These are phyloP conservation scores for Kalmusia sp. DNA, from an alignment of 2,329 filamentous ascomycete species.

Conservation along the genomic window DNA sequence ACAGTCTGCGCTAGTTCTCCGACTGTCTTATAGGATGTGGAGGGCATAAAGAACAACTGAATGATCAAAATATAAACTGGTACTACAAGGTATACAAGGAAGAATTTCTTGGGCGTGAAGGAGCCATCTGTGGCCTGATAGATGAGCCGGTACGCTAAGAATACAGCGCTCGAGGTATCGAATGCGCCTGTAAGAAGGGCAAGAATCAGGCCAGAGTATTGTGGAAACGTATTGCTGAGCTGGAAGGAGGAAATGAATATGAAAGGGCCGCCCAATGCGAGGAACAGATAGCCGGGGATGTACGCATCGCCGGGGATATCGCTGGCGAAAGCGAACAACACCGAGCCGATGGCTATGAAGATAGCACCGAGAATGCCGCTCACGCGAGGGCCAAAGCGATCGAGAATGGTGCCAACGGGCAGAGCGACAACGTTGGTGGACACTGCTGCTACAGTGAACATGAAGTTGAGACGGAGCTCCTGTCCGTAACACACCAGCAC, in stretches of 20 bases:
- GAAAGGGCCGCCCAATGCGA: conserved; percentile 58
- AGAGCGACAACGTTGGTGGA: conserved; percentile 87
- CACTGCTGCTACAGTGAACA: conserved; percentile 91
- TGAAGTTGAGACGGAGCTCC: conserved; percentile 72
- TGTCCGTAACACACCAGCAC: conserved; percentile 48
- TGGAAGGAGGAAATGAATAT: conserved; percentile 60
- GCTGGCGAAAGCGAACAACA: conserved; percentile 74
- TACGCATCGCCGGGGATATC: conserved; percentile 73
- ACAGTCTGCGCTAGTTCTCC: conserved; percentile 81
- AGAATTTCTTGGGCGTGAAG: conserved; percentile 57
- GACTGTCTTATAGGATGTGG: conserved; percentile 61
- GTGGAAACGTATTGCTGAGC: conserved; percentile 59
- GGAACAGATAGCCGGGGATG: conserved; percentile 58
- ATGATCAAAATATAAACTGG: conserved; percentile 53
- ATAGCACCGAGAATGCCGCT: conserved; percentile 75
- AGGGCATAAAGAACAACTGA: conserved; percentile 57
- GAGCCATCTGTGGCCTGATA: conserved; percentile 51
- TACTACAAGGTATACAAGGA: conserved; percentile 57
- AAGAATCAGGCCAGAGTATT: conserved; percentile 56
- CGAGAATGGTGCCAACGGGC: conserved; percentile 83
- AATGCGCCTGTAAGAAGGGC: conserved; percentile 60
- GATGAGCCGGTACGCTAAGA: conserved; percentile 55
- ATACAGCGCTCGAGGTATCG: conserved; percentile 58
- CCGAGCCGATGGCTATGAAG: conserved; percentile 72
- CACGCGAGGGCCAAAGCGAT: conserved; percentile 79